Conservation (phyloP, 371 early-diverging fungal genomes). For the Mucor velutinosus region DNA sequence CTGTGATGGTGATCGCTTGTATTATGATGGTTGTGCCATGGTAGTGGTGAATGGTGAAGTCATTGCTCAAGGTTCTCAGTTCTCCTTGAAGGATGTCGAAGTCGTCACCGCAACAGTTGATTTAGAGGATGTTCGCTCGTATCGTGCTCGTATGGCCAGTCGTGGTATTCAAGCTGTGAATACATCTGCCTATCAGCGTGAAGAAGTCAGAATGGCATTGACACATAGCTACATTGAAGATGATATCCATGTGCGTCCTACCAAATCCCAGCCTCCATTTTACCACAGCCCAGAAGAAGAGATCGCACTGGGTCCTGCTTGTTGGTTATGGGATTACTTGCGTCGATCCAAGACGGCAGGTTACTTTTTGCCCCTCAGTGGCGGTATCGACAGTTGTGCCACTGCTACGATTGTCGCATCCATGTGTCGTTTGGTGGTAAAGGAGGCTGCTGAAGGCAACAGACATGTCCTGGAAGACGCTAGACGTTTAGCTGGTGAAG, state of each 20-base stretch:
- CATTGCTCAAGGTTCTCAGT: slow-evolving; percentile 92
- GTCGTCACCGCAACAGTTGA: slow-evolving; percentile 92
- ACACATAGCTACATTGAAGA: slow-evolving; percentile 52
- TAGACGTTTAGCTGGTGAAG: slow-evolving; percentile 65
- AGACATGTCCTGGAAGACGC: slow-evolving; percentile 77
- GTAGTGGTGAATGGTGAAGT: slow-evolving; percentile 90
- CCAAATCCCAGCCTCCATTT: slow-evolving; percentile 33
- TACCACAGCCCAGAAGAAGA: slow-evolving; percentile 79
- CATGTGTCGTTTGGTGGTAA: slow-evolving; percentile 91
- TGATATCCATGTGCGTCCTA: slow-evolving; percentile 35
- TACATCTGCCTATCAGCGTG: slow-evolving; percentile 63
- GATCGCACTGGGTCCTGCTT: slow-evolving; percentile 93
- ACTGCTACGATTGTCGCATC: slow-evolving; percentile 92
- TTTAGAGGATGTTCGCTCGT: slow-evolving; percentile 86
- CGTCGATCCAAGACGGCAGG: slow-evolving; percentile 88
- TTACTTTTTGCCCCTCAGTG: slow-evolving; percentile 95
- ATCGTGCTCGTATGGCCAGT: slow-evolving; percentile 72
- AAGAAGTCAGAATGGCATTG: slow-evolving; percentile 60
- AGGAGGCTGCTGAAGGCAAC: slow-evolving; percentile 67
- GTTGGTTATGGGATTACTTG: slow-evolving; percentile 99
- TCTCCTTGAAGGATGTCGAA: slow-evolving; percentile 93
- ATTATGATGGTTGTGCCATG: slow-evolving; percentile 96
- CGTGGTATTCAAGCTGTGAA: slow-evolving; percentile 82
- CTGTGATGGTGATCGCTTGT: slow-evolving; percentile 98
- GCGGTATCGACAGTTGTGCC: slow-evolving; percentile 96